Base-by-base conservation (phyloP, 202 grass and related monocot species). In the Setaria italica region DNA sequence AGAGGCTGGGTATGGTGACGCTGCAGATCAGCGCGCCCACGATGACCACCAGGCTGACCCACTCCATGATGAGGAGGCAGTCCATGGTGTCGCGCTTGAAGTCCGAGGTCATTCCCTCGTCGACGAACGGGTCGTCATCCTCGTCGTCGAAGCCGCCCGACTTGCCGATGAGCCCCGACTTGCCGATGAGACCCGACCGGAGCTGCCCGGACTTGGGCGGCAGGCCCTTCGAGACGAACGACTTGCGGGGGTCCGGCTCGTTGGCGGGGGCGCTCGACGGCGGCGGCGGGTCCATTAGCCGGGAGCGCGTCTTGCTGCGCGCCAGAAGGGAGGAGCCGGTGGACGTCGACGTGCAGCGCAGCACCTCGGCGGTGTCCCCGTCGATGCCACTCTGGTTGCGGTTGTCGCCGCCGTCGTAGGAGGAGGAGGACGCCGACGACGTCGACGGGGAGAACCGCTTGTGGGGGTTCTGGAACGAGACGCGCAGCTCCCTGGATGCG, bases 71-170 rank as follows among this genome's bases (percentile, higher is more conserved):
- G 7, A 89, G 90, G 9, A 94, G 86, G 57, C 85, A 88, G 77
- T 79, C 80, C 69, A 92, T 74, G 9, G 76, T 82, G n/a, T 88
- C 76, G 25, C 86, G 87, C 84, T 98, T 92, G 29, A 92, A 82
- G 64, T 94, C 93, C 6, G 91, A 72, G 20, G 88, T 71, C 41
- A 98, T 77, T 48, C 92, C 91, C 56, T 98, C 96, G 64, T 98
- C 96, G 8, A 88, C 9, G 89, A 93, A 92, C 2, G 92, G 86
- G 72, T 93, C 91, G 42, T 95, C 95, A 50, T 98, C 96, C 10
- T 95, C 96, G 1, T 97, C 94, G 0, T 94, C 92, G 35, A 56
- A 73, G 41, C 47, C 75, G 33, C 88, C 77, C 15, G 95, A 87
- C 67, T 85, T 95, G 37, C 89, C 85, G 4, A 90, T 80, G 0